Conservation (phyloP, 192 early-diverging fungal genomes). For the Backusella morwellensis region DNA sequence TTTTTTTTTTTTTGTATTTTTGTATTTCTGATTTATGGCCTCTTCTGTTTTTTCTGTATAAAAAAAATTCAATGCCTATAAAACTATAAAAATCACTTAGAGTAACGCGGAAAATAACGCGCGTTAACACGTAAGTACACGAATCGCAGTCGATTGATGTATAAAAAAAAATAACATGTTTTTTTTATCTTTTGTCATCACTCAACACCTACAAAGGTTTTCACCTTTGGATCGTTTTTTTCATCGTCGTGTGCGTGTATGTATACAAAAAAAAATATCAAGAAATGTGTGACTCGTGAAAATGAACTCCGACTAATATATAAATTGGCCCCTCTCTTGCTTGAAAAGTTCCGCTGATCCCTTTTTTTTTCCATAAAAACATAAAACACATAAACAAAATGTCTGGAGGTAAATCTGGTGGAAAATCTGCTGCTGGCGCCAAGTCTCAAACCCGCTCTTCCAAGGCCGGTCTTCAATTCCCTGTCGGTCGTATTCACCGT, state of each 20-base stretch:
- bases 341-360: too few species aligned
- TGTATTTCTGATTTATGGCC: not conserved
- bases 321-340: too few species aligned
- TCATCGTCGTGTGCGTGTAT: too few species aligned
- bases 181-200: too few species aligned
- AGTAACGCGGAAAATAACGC: slow-evolving; percentile 5
- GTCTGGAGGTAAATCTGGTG: slow-evolving; percentile 74
- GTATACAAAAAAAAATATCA: too few species aligned
- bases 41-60: not conserved
- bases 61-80: not conserved
- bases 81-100: not conserved
- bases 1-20: not conserved
- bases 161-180: too few species aligned
- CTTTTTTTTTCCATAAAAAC: too few species aligned
- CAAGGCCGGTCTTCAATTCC: slow-evolving; percentile 89
- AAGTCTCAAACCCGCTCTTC: slow-evolving; percentile 72
- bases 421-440: slow-evolving; percentile 63
- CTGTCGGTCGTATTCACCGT: slow-evolving; percentile 61
- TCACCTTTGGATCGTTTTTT: too few species aligned
- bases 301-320: too few species aligned
- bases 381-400: slow-evolving; percentile 22
- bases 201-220: too few species aligned
- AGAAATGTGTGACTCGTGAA: too few species aligned
- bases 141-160: too few species aligned
- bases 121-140: slow-evolving; percentile 2